phyloP scores from a whole-genome alignment of 129 eudicot species.

The Daucus carota region DNA sequence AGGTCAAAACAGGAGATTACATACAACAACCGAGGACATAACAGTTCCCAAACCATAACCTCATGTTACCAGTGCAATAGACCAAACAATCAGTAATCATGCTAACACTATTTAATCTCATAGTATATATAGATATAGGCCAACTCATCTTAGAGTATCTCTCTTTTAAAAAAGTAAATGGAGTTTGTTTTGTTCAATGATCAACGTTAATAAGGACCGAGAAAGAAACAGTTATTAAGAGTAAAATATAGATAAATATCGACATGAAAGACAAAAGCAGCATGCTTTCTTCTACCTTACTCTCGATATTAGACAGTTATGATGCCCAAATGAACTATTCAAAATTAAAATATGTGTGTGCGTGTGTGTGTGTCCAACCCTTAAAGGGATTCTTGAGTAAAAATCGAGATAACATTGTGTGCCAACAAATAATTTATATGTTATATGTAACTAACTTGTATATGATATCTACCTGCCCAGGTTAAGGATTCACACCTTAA shows the following conservation, averaged over 20 bases:
- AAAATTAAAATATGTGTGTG: no score
- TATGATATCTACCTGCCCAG: background rate
- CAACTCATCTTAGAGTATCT: background rate
- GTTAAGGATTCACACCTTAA: background rate
- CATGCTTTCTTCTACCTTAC: background rate
- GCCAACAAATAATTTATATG: background rate
- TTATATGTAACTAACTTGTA: background rate
- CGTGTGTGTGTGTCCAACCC: no score
- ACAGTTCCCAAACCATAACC: background rate
- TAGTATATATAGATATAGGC: background rate
- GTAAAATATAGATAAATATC: no score
- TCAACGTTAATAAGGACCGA: background rate
- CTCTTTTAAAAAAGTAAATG: background rate
- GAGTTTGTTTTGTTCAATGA: background rate
- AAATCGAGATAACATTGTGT: background rate
- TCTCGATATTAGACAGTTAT: background rate
- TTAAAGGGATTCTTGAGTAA: background rate
- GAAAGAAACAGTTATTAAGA: background rate
- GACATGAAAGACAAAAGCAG: background rate
- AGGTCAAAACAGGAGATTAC: no score
- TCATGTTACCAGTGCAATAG: background rate
- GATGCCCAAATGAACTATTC: background rate
- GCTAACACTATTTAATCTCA: no score
- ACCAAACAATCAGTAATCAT: background rate
- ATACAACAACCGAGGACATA: slow-evolving; percentile 3